These are phyloP conservation scores for Chlorella sp. DNA, from an alignment of 139 green algal species.

Conservation along the genomic window DNA sequence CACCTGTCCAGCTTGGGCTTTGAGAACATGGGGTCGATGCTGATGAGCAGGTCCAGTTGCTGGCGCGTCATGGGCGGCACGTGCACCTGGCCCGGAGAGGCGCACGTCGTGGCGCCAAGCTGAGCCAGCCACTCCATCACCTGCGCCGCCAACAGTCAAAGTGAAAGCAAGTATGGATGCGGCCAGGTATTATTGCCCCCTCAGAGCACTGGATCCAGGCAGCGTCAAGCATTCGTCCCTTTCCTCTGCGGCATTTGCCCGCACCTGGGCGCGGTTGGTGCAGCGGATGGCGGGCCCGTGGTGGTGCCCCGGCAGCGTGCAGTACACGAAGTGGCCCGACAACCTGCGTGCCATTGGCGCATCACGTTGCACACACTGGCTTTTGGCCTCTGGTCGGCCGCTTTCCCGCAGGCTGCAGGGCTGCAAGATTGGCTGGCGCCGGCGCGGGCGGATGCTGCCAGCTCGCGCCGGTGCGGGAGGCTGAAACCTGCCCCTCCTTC, in stretches of 20 bases:
- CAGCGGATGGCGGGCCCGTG: conserved; percentile 33
- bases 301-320: conserved; percentile 22
- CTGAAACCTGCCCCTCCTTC: no score
- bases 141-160: conserved; percentile 7
- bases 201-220: neutral
- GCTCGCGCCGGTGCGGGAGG: no score
- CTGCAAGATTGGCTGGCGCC: no score
- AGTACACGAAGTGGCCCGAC: conserved; percentile 52
- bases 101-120: conserved; percentile 25
- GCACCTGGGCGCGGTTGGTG: conserved; percentile 37
- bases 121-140: conserved; percentile 42
- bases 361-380: no score
- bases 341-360: conserved; percentile 40
- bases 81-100: conserved; percentile 5
- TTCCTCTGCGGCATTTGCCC: no score
- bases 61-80: conserved; percentile 21
- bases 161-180: no score
- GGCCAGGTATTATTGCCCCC: no score
- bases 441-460: no score
- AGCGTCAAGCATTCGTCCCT: neutral
- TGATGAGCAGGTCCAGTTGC: conserved; percentile 24
- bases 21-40: conserved; percentile 23
- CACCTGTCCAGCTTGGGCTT: conserved; percentile 16
- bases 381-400: no score
- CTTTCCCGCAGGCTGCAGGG: no score